phyloP scores from a whole-genome alignment of 2,329 filamentous ascomycete genomes.

The Scolecobasidium constrictum region DNA sequence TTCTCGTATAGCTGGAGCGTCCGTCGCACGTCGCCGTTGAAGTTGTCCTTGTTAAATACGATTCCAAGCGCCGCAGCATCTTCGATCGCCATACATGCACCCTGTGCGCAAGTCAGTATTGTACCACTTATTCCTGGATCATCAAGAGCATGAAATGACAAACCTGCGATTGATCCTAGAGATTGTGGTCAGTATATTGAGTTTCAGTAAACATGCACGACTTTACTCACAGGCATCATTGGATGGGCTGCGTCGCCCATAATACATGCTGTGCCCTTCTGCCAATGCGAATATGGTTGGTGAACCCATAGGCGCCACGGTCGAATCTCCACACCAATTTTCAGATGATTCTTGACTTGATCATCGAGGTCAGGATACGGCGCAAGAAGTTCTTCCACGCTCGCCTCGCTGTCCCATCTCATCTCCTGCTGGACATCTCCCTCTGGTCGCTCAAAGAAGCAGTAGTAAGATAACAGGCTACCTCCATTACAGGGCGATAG shows the following conservation, averaged over 20 bases:
- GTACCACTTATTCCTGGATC: too few species aligned
- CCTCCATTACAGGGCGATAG: slow-evolving; percentile 5
- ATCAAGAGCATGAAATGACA: too few species aligned
- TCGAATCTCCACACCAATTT: background rate
- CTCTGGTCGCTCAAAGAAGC: slow-evolving; percentile 3
- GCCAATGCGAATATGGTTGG: slow-evolving; percentile 1
- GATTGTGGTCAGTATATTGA: too few species aligned
- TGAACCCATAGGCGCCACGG: slow-evolving; percentile 4
- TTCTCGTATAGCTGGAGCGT: slow-evolving; percentile 49
- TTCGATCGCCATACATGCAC: slow-evolving; percentile 54
- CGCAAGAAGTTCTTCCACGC: background rate
- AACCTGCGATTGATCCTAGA: too few species aligned
- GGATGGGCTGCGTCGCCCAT: slow-evolving; percentile 3
- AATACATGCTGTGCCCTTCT: background rate
- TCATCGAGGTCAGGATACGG: slow-evolving; percentile 5
- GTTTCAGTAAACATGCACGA: too few species aligned
- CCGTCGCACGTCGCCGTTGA: slow-evolving; percentile 36
- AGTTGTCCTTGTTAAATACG: slow-evolving; percentile 40
- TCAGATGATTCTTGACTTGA: background rate
- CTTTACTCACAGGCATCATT: too few species aligned
- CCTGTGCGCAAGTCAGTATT: too few species aligned
- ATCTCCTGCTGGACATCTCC: slow-evolving; percentile 3
- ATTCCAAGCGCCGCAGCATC: slow-evolving; percentile 50
- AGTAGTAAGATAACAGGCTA: slow-evolving; percentile 5
- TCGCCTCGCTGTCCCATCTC: slow-evolving; percentile 3